phyloP scores from a whole-genome alignment of 192 early-diverging fungal genomes.

The Dissophora ornata region DNA sequence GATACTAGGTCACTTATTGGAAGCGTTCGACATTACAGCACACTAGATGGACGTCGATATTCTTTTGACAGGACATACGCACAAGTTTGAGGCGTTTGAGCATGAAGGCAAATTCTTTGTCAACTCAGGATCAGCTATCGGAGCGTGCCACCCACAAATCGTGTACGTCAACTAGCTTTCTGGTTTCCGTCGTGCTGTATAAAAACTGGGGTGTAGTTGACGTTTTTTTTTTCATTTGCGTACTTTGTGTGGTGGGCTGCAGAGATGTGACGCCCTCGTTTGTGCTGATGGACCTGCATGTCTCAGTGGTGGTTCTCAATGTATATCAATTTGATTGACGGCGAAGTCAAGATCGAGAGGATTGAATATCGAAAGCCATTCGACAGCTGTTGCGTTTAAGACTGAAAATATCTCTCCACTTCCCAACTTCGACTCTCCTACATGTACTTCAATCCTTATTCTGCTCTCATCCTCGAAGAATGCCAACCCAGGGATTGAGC shows the following conservation, averaged over 20 bases:
- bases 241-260: constrained; percentile 6
- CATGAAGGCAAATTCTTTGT: constrained; percentile 92
- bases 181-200: too few species aligned
- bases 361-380: constrained; percentile 84
- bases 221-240: constrained; percentile 13
- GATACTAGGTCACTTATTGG: constrained; percentile 88
- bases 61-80: constrained; percentile 87
- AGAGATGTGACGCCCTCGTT: constrained; percentile 87
- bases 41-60: constrained; percentile 94
- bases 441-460: too few species aligned
- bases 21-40: constrained; percentile 79
- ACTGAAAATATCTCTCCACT: too few species aligned
- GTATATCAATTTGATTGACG: constrained; percentile 93
- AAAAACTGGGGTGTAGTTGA: too few species aligned
- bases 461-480: too few species aligned
- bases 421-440: too few species aligned
- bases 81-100: constrained; percentile 93
- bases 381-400: constrained; percentile 35
- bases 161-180: constrained; percentile 33
- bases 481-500: too few species aligned
- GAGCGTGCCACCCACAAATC: constrained; percentile 72
- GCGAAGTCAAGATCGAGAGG: constrained; percentile 93
- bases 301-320: constrained; percentile 79
- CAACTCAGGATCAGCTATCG: constrained; percentile 96
- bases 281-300: constrained; percentile 95